A percentile compares a stretch with the other conserved stretches of the same genome.
Evolutionary conservation across 2,329 filamentous ascomycete genomes (phyloP).

Genomic region (Chaetoscypha palmicola): DNA sequence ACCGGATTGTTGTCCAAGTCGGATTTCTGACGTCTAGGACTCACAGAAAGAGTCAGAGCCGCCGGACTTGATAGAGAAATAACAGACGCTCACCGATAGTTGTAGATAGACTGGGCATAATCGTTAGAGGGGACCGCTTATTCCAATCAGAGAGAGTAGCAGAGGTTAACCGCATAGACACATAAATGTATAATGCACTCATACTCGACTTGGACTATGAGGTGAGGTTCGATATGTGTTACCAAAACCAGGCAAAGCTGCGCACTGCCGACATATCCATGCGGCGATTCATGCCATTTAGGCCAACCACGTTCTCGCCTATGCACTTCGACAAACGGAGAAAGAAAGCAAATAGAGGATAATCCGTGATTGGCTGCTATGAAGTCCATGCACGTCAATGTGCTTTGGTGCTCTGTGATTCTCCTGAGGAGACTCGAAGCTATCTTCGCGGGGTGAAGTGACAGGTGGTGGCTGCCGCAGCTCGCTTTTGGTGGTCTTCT

Average conservation of each 20-base stretch:
- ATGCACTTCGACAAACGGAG: constrained; percentile 26
- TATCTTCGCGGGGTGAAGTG: constrained; percentile 12
- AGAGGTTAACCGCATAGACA: constrained; percentile 2
- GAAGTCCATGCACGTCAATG: constrained; percentile 16
- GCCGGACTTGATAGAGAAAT: too few relatives aligned
- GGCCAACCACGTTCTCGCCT: constrained; percentile 28
- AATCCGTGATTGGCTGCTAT: constrained; percentile 17
- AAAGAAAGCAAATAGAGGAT: constrained; percentile 10
- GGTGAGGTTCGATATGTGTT: constrained; percentile 17
- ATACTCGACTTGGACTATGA: constrained; percentile 25
- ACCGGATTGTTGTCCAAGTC: too few relatives aligned
- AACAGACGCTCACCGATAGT: too few relatives aligned
- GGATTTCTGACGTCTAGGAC: too few relatives aligned
- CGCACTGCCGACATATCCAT: constrained; percentile 21
- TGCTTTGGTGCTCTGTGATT: constrained; percentile 12
- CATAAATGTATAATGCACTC: constrained; percentile 4
- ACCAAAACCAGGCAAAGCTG: constrained; percentile 21
- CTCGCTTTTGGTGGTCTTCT: too few relatives aligned
- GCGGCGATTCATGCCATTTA: constrained; percentile 19
- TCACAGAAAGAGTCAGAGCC: too few relatives aligned
- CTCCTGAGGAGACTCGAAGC: constrained; percentile 23
- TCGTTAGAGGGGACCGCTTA: neutral
- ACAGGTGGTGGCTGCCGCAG: constrained; percentile 1
- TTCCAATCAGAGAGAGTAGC: neutral
- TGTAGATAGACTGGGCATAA: too few relatives aligned